Base-by-base conservation (phyloP, 768 basidiomycete genomes). In the Favolaschia claudopus region DNA sequence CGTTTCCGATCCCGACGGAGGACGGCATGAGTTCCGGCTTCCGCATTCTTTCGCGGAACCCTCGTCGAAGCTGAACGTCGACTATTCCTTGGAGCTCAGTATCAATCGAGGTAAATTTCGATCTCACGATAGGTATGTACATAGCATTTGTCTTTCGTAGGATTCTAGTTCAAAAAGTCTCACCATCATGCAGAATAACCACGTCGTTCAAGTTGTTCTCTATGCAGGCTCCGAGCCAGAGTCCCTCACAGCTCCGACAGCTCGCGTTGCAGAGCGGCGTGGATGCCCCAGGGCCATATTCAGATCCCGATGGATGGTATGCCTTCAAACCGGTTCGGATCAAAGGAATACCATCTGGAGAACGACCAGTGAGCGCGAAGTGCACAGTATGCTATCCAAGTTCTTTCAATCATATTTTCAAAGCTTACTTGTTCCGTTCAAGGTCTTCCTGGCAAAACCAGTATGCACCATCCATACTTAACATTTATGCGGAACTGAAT, bases 391-490 rank as follows among this genome's bases (percentile, higher is more conserved):
- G 38, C 33, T 42, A 2, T 19, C 0, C 17, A 2, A 12, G 3
- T 25, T 9, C 14, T n/a, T 19, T 24, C 31, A 19, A 25, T 28
- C 4, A 5, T 37, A 13, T 6, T n/a, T 47, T 12, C 25, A 5
- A 12, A 2, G 28, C 25, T n/a, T n/a, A n/a, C n/a, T n/a, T n/a
- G n/a, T n/a, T n/a, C n/a, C n/a, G n/a, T n/a, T n/a, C n/a, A n/a
- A 62, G 60, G 49, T 57, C 8, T 63, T 58, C 40, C 56, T 63
- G 20, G 62, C 62, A 1, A 58, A 58, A 49, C 62, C 62, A n/a
- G 62, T 63, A 19, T 24, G 54, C 51, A 22, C 14, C 34, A 4
- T 42, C 20, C 13, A 28, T 9, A 49, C 7, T 7, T 20, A 6
- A 9, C 22, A 17, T 25, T n/a, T 28, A 25, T 29, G 14, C n/a